phyloP scores from a whole-genome alignment of 2,329 filamentous ascomycete species.

The Pseudonectria foliicola region DNA sequence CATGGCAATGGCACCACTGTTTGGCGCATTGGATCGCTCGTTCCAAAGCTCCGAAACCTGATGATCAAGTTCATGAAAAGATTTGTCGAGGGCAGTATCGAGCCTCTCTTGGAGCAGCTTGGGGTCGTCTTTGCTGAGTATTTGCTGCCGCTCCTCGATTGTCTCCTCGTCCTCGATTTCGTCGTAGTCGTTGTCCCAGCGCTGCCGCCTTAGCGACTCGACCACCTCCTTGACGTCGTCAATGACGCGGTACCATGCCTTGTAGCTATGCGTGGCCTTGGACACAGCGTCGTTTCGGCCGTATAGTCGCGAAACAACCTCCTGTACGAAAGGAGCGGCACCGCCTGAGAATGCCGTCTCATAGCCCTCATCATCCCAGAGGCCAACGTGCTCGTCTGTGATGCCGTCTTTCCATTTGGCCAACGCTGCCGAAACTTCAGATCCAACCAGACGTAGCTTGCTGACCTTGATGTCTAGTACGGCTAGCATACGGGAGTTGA shows the following conservation, averaged over 20 bases:
- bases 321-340: constrained; percentile 60
- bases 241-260: constrained; percentile 68
- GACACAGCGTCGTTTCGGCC: constrained; percentile 64
- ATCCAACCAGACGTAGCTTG: constrained; percentile 58
- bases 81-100: constrained; percentile 45
- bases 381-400: constrained; percentile 42
- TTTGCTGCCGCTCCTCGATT: constrained; percentile 57
- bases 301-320: constrained; percentile 61
- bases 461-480: constrained; percentile 58
- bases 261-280: constrained; percentile 55
- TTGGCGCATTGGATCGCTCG: constrained; percentile 35
- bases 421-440: constrained; percentile 55
- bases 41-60: constrained; percentile 47
- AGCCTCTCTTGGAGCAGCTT: constrained; percentile 53
- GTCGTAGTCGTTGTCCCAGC: constrained; percentile 70
- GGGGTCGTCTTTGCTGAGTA: constrained; percentile 68
- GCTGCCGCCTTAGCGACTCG: constrained; percentile 56
- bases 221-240: constrained; percentile 57
- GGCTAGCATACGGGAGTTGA: constrained; percentile 60
- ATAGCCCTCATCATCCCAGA: constrained; percentile 63
- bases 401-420: constrained; percentile 50
- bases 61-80: constrained; percentile 52
- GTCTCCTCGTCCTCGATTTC: constrained; percentile 68
- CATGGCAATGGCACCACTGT: constrained; percentile 48
- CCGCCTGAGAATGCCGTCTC: constrained; percentile 60